Conservation (phyloP, 148 eudicot genomes). For the Vaccinium macrocarpon region DNA sequence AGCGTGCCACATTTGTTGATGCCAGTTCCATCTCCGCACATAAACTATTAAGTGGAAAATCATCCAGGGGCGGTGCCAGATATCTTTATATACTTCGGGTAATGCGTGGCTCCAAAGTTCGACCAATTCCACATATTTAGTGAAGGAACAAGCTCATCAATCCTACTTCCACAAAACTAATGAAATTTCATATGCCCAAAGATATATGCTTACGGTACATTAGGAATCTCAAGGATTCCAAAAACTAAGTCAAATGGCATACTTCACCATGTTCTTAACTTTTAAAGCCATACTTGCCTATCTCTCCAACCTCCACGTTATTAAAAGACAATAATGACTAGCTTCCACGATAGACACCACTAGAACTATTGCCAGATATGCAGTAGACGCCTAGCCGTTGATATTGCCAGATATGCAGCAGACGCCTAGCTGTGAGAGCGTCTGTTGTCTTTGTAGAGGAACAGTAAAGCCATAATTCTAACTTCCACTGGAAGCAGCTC, state of each 20-base stretch:
- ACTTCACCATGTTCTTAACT: not conserved
- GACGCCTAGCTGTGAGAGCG: not conserved
- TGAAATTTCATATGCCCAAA: not conserved
- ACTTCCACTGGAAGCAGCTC: not conserved
- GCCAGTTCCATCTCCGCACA: constrained; percentile 10
- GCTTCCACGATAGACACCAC: not conserved
- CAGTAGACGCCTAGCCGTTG: not conserved
- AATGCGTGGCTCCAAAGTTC: not conserved
- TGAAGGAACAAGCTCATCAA: not conserved
- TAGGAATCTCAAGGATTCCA: constrained; percentile 5
- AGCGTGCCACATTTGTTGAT: not conserved
- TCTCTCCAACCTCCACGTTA: not conserved
- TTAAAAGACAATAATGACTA: not conserved
- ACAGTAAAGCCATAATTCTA: not conserved
- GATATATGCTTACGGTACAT: not conserved
- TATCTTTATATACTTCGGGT: not conserved
- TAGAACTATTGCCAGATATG: not conserved
- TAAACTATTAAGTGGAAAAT: not conserved
- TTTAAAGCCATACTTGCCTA: not conserved
- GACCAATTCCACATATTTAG: not conserved
- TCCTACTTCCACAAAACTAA: not conserved
- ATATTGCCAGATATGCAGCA: not conserved
- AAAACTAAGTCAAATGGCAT: not conserved
- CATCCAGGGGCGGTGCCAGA: constrained; percentile 14
- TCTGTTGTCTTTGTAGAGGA: too few species aligned